Evolutionary conservation across 2,329 filamentous ascomycete species (phyloP).

Genomic region (Pseudonectria foliicola): DNA sequence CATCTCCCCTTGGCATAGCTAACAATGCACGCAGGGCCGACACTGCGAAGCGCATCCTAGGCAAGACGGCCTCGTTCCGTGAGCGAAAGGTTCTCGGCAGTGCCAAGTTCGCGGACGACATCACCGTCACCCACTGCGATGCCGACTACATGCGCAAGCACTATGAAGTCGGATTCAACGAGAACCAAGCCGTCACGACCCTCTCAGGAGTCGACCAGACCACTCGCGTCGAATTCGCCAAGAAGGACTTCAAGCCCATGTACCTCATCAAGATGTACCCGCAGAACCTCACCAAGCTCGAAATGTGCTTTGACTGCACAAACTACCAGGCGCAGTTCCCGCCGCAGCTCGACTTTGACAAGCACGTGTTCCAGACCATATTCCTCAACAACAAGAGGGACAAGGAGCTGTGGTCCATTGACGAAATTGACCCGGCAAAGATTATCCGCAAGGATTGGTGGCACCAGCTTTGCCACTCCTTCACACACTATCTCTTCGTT

Average conservation of each 20-base stretch:
- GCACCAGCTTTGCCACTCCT: slow-evolving; percentile 60
- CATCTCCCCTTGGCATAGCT: too few species aligned
- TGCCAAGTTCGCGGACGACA: slow-evolving; percentile 62
- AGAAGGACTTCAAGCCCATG: slow-evolving; percentile 52
- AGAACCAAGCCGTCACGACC: slow-evolving; percentile 42
- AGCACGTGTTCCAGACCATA: slow-evolving; percentile 41
- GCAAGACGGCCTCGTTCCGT: slow-evolving; percentile 47
- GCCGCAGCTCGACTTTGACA: slow-evolving; percentile 17
- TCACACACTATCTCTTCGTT: slow-evolving; percentile 56
- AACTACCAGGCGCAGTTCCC: slow-evolving; percentile 71
- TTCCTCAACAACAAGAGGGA: slow-evolving; percentile 54
- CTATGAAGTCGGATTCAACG: slow-evolving; percentile 56
- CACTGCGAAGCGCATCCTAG: slow-evolving; percentile 54
- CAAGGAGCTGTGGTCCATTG: slow-evolving; percentile 49
- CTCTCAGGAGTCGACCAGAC: slow-evolving; percentile 29
- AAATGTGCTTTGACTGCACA: slow-evolving; percentile 69
- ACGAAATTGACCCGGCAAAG: slow-evolving; percentile 51
- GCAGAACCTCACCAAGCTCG: slow-evolving; percentile 48
- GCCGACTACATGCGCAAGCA: slow-evolving; percentile 57
- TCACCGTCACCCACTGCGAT: slow-evolving; percentile 64
- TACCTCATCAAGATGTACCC: slow-evolving; percentile 57
- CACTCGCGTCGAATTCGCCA: slow-evolving; percentile 34
- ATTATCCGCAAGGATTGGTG: slow-evolving; percentile 60
- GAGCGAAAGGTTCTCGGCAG: slow-evolving; percentile 64
- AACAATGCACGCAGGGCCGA: slow-evolving; percentile 37